Conservation (phyloP, 148 eudicot species). For the Beta vulgaris region DNA sequence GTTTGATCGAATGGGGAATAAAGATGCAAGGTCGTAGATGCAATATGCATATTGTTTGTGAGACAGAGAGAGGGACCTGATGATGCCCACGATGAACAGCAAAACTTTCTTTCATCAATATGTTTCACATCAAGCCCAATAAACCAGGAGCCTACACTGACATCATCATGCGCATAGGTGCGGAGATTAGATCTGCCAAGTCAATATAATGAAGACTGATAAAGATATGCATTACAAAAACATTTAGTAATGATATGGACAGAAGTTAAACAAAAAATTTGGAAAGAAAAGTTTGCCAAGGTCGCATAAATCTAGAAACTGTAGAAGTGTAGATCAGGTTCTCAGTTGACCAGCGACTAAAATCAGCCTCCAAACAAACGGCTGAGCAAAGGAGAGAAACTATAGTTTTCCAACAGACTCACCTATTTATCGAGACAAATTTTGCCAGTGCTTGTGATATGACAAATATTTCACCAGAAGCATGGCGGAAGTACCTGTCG, state of each 20-base stretch:
- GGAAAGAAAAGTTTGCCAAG: not conserved
- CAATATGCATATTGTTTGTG: too few relatives aligned
- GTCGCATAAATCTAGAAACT: not conserved
- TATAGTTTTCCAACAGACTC: not conserved
- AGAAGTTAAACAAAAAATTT: not conserved
- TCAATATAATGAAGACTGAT: constrained; percentile 9
- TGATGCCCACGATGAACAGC: constrained; percentile 83
- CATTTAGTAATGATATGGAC: not conserved
- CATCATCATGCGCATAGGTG: constrained; percentile 81
- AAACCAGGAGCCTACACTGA: constrained; percentile 88
- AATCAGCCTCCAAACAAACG: not conserved
- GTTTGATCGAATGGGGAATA: not conserved
- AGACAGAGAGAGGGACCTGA: constrained; percentile 51
- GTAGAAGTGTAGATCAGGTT: not conserved
- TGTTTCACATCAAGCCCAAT: constrained; percentile 79
- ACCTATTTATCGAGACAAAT: constrained; percentile 79
- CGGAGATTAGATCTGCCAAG: constrained; percentile 65
- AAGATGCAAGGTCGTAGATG: not conserved
- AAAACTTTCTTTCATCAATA: constrained; percentile 63
- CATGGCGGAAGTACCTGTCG: constrained; percentile 83
- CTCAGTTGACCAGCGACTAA: not conserved
- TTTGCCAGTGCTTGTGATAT: constrained; percentile 74
- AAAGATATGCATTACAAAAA: not conserved
- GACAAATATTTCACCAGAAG: constrained; percentile 77
- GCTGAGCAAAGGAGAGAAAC: not conserved